A percentile compares a stretch with the other conserved stretches of the same genome.
phyloP scores from a whole-genome alignment of 1,284 basidiomycete species.

The Apiotrichum domesticum region DNA sequence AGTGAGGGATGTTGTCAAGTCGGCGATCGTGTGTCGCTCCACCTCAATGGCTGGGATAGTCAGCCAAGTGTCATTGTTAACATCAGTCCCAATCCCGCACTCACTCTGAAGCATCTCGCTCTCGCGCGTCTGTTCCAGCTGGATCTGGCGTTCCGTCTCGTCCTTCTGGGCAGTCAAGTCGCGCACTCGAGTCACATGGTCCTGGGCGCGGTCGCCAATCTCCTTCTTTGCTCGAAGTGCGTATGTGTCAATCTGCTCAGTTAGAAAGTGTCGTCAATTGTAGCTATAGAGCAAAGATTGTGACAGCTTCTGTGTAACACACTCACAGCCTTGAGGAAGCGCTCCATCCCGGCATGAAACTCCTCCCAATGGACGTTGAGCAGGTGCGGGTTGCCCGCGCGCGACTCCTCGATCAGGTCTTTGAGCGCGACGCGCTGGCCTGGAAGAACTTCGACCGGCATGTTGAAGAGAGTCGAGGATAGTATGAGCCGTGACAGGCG shows the following conservation, averaged over 20 bases:
- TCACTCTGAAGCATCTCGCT: slow-evolving; percentile 41
- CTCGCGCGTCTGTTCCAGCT: slow-evolving; percentile 38
- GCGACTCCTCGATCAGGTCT: slow-evolving; percentile 18
- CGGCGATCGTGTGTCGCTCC: slow-evolving; percentile 33
- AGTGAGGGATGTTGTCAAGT: slow-evolving; percentile 28
- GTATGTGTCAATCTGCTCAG: slow-evolving; percentile 37
- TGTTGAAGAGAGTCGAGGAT: slow-evolving; percentile 1
- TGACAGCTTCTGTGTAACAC: not conserved
- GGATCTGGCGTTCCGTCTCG: slow-evolving; percentile 37
- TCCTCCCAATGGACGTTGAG: slow-evolving; percentile 33
- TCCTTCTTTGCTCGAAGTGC: slow-evolving; percentile 32
- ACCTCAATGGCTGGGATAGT: slow-evolving; percentile 30
- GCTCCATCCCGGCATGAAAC: slow-evolving; percentile 32
- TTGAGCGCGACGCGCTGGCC: slow-evolving; percentile 21
- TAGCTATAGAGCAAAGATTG: not conserved
- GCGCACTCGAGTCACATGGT: slow-evolving; percentile 27
- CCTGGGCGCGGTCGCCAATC: slow-evolving; percentile 29
- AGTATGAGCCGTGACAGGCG: too few species aligned
- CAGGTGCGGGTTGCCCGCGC: slow-evolving; percentile 9
- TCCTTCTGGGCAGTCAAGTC: slow-evolving; percentile 35
- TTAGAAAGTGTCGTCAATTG: not conserved
- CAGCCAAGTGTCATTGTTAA: not conserved
- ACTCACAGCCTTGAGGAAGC: slow-evolving; percentile 37
- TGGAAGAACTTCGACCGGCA: slow-evolving; percentile 17
- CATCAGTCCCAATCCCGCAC: slow-evolving; percentile 2